Percentiles rank a stretch among this genome's conserved stretches.
Evolutionary conservation across 177 flowering plant genomes (phyloP).

Genomic region (Tripterygium wilfordii): DNA sequence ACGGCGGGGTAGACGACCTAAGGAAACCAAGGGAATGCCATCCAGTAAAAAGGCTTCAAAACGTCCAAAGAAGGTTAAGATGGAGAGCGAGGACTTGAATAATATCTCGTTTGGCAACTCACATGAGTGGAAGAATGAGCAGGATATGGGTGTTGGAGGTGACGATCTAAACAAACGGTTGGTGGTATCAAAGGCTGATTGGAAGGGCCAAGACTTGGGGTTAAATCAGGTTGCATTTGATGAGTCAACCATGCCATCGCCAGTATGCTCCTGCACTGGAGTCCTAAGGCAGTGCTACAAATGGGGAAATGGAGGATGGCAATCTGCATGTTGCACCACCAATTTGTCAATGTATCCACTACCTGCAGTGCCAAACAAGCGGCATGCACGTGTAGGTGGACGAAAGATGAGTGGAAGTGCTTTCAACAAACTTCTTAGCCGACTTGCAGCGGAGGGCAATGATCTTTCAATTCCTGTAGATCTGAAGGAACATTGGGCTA

Average conservation of each 20-base stretch:
- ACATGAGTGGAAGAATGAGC: conserved; percentile 44
- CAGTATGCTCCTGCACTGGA: conserved; percentile 93
- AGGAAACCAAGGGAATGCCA: conserved; percentile 33
- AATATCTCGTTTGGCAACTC: conserved; percentile 42
- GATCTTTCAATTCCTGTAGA: conserved; percentile 74
- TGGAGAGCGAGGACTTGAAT: conserved; percentile 51
- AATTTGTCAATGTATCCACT: conserved; percentile 81
- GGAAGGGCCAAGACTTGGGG: conserved; percentile 80
- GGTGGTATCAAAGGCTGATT: conserved; percentile 46
- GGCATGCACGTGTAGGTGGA: conserved; percentile 88
- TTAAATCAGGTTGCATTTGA: conserved; percentile 76
- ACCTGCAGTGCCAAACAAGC: conserved; percentile 84
- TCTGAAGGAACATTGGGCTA: conserved; percentile 93
- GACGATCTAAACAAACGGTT: conserved; percentile 54
- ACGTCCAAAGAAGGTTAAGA: conserved; percentile 39
- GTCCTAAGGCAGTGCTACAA: conserved; percentile 78
- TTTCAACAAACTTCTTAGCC: conserved; percentile 72
- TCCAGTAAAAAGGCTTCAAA: conserved; percentile 40
- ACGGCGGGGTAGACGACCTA: conserved; percentile 41
- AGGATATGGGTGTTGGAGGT: conserved; percentile 26
- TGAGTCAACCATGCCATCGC: conserved; percentile 77
- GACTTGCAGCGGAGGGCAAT: conserved; percentile 82
- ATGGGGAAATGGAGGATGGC: conserved; percentile 99
- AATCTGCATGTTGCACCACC: conserved; percentile 94
- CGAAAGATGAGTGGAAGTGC: conserved; percentile 97